A percentile compares a stretch with the other conserved stretches of the same genome.
phyloP scores from a whole-genome alignment of 768 basidiomycete genomes.

The Serpula lacrymans region DNA sequence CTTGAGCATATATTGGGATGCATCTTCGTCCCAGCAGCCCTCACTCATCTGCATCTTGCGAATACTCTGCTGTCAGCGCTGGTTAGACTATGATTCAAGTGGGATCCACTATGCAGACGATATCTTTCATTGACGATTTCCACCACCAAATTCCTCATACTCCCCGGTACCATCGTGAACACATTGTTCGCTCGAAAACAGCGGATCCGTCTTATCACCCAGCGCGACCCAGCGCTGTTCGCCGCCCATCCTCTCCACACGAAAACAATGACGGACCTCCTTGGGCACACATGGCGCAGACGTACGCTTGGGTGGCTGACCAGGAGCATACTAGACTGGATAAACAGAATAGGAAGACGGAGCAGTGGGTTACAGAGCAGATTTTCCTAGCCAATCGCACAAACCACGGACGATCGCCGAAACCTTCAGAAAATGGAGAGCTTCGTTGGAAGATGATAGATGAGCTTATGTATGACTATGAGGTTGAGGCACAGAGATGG shows the following conservation, averaged over 20 bases:
- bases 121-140: no score
- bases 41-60: no score
- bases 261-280: slow-evolving; percentile 10
- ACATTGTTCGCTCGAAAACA: slow-evolving; percentile 19
- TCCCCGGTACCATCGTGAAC: slow-evolving; percentile 14
- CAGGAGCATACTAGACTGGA: slow-evolving; percentile 45
- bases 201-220: slow-evolving; percentile 13
- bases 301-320: slow-evolving; percentile 43
- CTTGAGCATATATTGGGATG: slow-evolving; percentile 20
- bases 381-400: slow-evolving; percentile 32
- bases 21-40: slow-evolving; percentile 8
- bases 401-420: slow-evolving; percentile 21
- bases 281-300: slow-evolving; percentile 24
- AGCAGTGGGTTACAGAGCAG: slow-evolving; percentile 65
- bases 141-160: no score
- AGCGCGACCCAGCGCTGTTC: slow-evolving; percentile 15
- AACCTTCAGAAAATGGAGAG: slow-evolving; percentile 24
- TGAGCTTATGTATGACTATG: slow-evolving; percentile 49
- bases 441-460: slow-evolving; percentile 45
- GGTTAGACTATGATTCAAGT: no score
- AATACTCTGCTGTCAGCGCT: no score
- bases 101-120: no score
- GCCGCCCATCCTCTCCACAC: slow-evolving; percentile 17
- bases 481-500: slow-evolving; percentile 49
- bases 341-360: slow-evolving; percentile 48